A percentile compares a stretch with the other conserved stretches of the same genome.
Evolutionary conservation across 2,329 filamentous ascomycete species (phyloP).

Genomic region (Cladosporium velox): DNA sequence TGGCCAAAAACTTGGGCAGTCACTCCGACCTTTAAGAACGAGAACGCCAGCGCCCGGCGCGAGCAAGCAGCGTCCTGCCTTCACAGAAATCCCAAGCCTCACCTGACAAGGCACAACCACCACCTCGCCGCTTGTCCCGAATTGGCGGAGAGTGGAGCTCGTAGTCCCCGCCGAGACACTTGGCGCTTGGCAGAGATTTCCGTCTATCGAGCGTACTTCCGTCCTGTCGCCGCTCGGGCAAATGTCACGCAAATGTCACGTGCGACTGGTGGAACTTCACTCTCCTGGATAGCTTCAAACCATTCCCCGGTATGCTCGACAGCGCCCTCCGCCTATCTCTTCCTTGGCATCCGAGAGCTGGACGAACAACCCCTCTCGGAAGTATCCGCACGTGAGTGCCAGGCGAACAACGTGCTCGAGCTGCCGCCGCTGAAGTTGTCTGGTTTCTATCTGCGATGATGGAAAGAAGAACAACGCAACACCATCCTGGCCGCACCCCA

Average conservation of each 20-base stretch:
- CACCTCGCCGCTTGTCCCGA: background rate
- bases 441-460: background rate
- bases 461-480: background rate
- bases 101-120: background rate
- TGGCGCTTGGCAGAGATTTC: background rate
- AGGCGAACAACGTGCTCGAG: constrained; percentile 8
- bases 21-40: background rate
- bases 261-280: background rate
- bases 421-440: background rate
- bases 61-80: constrained; percentile 1
- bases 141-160: background rate
- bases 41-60: background rate
- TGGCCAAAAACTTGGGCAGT: background rate
- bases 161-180: background rate
- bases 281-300: background rate
- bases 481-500: background rate
- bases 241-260: background rate
- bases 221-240: background rate
- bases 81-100: background rate
- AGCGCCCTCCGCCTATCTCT: background rate
- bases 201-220: background rate
- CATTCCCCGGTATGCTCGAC: background rate
- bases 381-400: background rate
- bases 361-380: constrained; percentile 11
- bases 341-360: background rate